phyloP scores from a whole-genome alignment of 768 basidiomycete species.

The Mycena rebaudengoi region DNA sequence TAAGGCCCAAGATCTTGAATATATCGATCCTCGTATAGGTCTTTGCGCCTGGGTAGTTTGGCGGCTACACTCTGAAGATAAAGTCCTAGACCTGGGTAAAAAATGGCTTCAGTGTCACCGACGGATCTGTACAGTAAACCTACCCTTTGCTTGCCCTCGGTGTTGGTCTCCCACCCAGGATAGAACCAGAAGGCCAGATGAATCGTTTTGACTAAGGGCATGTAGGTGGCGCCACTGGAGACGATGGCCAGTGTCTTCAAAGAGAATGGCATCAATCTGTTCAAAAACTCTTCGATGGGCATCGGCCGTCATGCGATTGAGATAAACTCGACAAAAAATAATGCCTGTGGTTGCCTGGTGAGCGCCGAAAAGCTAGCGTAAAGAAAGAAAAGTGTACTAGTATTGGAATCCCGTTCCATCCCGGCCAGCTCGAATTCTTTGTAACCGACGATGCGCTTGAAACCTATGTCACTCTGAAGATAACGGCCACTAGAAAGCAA shows the following conservation, averaged over 20 bases:
- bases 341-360: too few species aligned
- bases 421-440: too few species aligned
- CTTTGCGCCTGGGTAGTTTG: not conserved
- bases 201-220: not conserved
- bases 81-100: not conserved
- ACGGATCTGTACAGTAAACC: too few species aligned
- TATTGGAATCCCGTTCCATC: too few species aligned
- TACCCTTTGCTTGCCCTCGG: slow-evolving; percentile 24
- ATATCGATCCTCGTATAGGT: slow-evolving; percentile 3
- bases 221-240: too few species aligned
- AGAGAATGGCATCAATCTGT: too few species aligned
- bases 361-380: too few species aligned
- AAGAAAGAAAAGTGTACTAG: too few species aligned
- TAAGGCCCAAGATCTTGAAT: not conserved
- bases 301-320: too few species aligned
- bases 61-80: not conserved
- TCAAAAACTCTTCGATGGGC: too few species aligned
- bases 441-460: not conserved
- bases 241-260: too few species aligned
- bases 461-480: not conserved
- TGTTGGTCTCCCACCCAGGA: slow-evolving; percentile 16
- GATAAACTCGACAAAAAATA: too few species aligned
- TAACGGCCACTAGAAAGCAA: not conserved
- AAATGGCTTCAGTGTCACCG: not conserved
- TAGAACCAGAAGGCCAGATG: not conserved